A percentile compares a stretch with the other conserved stretches of the same genome.
phyloP scores from a whole-genome alignment of 2,329 filamentous ascomycete species.

The Diaporthe velutina region DNA sequence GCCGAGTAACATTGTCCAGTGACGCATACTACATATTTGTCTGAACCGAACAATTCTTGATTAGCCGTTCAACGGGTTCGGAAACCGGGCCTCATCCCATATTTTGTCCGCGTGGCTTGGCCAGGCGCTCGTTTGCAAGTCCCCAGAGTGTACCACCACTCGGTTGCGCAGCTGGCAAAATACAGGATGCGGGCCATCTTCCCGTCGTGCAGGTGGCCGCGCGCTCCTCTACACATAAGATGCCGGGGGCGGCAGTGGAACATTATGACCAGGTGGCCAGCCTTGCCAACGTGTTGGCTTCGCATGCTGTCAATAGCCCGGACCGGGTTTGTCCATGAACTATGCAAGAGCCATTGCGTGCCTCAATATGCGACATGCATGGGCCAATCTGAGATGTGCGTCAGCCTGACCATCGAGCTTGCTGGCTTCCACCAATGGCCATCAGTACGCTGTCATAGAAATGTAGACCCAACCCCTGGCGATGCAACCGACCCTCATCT shows the following conservation, averaged over 20 bases:
- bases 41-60: neutral
- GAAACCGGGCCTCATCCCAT: conserved; percentile 22
- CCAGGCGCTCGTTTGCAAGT: conserved; percentile 10
- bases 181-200: conserved; percentile 30
- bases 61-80: conserved; percentile 12
- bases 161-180: conserved; percentile 11
- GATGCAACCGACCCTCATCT: conserved; percentile 22
- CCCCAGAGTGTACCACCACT: neutral
- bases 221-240: neutral
- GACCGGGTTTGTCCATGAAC: neutral
- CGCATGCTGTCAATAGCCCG: neutral
- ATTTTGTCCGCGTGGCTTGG: neutral
- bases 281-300: conserved; percentile 1
- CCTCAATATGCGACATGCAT: conserved; percentile 20
- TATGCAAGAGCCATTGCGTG: neutral
- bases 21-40: neutral
- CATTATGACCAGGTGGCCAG: neutral
- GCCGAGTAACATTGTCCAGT: conserved; percentile 2
- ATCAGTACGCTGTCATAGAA: neutral
- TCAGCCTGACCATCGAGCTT: conserved; percentile 22
- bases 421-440: conserved; percentile 29
- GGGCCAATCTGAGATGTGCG: conserved; percentile 8
- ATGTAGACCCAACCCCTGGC: conserved; percentile 3
- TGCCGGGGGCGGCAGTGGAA: neutral
- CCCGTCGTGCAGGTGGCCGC: conserved; percentile 21